Conservation (phyloP, 2,329 filamentous ascomycete genomes). For the Alternaria brassicicola region DNA sequence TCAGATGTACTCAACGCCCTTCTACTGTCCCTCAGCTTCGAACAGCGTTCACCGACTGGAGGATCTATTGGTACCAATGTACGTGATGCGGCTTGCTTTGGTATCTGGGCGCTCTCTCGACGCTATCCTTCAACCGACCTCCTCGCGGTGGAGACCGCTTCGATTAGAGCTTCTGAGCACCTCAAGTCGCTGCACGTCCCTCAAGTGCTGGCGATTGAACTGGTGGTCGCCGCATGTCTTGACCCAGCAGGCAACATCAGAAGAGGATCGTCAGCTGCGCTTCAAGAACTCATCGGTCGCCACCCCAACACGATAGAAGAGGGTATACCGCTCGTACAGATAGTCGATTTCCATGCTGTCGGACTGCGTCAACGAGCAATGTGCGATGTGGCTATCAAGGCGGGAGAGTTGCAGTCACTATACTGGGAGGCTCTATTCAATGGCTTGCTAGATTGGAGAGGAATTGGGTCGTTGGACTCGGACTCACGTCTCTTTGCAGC, state of each 20-base stretch:
- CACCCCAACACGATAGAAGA: conserved; percentile 84
- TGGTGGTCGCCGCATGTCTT: conserved; percentile 80
- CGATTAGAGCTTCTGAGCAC: conserved; percentile 53
- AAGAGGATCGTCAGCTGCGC: conserved; percentile 86
- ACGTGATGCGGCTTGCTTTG: conserved; percentile 93
- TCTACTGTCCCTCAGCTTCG: conserved; percentile 81
- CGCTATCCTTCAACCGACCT: conserved; percentile 85
- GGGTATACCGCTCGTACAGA: conserved; percentile 85
- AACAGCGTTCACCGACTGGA: conserved; percentile 86
- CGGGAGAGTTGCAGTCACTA: conserved; percentile 66
- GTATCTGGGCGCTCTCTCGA: conserved; percentile 89
- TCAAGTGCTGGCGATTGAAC: conserved; percentile 79
- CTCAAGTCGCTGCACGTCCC: conserved; percentile 59
- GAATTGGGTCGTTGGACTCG: conserved; percentile 79
- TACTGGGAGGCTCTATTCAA: conserved; percentile 74
- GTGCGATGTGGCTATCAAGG: conserved; percentile 73
- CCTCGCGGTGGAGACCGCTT: conserved; percentile 60
- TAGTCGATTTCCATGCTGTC: conserved; percentile 91
- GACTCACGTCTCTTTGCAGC: conserved; percentile 75
- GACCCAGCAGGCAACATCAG: conserved; percentile 94
- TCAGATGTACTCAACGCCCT: conserved; percentile 77
- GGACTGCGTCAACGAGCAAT: conserved; percentile 85
- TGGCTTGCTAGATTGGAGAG: conserved; percentile 81
- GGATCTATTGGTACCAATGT: conserved; percentile 86
- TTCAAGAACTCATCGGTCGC: conserved; percentile 91